Evolutionary conservation across 495 filamentous ascomycete species (phyloP), one percentile per base, ranked within the genome.

Genomic region (Melanomma pulvis-pyrius): DNA sequence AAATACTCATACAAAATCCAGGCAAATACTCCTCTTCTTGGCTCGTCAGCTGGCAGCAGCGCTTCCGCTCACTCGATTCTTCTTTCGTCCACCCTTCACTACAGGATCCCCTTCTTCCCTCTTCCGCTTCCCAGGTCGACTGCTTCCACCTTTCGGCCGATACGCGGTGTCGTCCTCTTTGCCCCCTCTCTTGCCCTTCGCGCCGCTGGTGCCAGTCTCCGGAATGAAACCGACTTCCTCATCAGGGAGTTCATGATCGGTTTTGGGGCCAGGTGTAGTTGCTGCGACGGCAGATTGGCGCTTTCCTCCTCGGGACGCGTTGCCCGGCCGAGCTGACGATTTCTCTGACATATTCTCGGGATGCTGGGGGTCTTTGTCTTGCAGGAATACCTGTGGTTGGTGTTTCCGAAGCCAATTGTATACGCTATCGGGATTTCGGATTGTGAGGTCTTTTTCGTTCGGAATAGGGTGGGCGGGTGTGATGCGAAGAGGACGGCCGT

Each of bases 401-500:
- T 96, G 85, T 61, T 87, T 86, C 34, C 90, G 85, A 24, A 97
- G 79, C 93, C 93, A 97, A 75, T 93, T 94, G 79, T 92, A 91
- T 1, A 96, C 91, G 26, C 88, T 92, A 39, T 90, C 87, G 0
- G 90, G 91, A 71, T 96, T 97, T 29, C 86, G 84, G 4, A 92
- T 77, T 19, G 84, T 50, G 47, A 69, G 57, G n/a, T 71, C 72
- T 54, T 74, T 72, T 17, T 70, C 73, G 32, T 34, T 66, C 8
- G 65, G 60, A 0, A 69, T 30, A 11, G 59, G 46, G 25, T 65
- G 60, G 13, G 65, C 4, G n/a, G 61, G 48, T 29, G 47, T 28
- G 21, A 63, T 59, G 47, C 69, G 56, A 57, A 61, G 58, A 9
- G 62, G 69, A 17, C 63, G 64, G 39, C 54, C 55, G 49, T 56